Conservation (phyloP, 1,284 basidiomycete genomes). For the Sanghuangporus baumii region DNA sequence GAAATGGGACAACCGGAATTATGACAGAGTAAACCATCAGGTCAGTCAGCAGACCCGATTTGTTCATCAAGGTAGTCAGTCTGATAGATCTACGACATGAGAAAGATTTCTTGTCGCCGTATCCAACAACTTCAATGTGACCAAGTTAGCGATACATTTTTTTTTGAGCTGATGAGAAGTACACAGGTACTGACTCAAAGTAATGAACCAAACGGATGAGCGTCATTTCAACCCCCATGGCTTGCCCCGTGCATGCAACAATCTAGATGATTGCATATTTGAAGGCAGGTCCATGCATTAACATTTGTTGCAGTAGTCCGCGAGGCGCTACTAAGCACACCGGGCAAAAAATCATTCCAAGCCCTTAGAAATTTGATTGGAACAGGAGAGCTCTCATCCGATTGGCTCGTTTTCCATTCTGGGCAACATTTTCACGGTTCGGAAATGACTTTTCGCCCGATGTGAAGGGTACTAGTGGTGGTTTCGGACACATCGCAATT, state of each 20-base stretch:
- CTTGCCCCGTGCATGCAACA: not conserved
- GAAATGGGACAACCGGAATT: conserved; percentile 74
- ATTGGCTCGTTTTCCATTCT: too few relatives aligned
- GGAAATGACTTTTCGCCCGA: too few relatives aligned
- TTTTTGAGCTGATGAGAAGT: not conserved
- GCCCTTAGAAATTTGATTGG: too few relatives aligned
- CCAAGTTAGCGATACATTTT: not conserved
- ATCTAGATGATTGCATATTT: not conserved
- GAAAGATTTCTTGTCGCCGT: not conserved
- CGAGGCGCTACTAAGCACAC: too few relatives aligned
- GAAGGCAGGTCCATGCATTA: too few relatives aligned
- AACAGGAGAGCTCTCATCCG: too few relatives aligned
- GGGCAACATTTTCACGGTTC: too few relatives aligned
- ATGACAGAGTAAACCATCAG: conserved; percentile 64
- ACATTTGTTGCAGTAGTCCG: too few relatives aligned
- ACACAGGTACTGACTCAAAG: conserved; percentile 28
- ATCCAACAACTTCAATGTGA: conserved; percentile 19
- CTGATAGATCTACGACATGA: not conserved
- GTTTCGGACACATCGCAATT: too few relatives aligned
- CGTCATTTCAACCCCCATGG: conserved; percentile 25
- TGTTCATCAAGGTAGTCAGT: not conserved
- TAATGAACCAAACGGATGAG: conserved; percentile 49
- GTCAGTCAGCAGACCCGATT: conserved; percentile 56
- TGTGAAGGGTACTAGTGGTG: too few relatives aligned
- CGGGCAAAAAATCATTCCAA: too few relatives aligned